Percentiles rank a stretch among this genome's conserved stretches.
Conservation (phyloP, 225 moss, liverwort and hornwort species). For the Marchantia polymorpha region DNA sequence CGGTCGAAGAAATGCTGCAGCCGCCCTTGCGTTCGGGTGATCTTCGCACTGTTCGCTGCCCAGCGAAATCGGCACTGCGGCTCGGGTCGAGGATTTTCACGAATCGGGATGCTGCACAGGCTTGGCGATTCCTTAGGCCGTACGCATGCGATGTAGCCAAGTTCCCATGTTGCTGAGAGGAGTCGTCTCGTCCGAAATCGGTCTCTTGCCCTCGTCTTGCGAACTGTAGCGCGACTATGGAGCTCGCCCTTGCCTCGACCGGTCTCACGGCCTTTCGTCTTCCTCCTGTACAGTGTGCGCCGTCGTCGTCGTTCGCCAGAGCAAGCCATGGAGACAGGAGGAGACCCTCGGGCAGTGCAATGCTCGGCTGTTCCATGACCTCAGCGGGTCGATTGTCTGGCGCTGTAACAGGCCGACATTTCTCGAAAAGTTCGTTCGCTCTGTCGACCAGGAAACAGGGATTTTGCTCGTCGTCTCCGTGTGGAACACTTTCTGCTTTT, state of each 20-base stretch:
- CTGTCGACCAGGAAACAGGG: neutral
- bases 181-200: too few species aligned
- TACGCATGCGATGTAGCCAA: too few species aligned
- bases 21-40: too few species aligned
- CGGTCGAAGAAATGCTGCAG: too few species aligned
- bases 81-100: too few species aligned
- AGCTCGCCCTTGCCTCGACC: slow-evolving; percentile 1
- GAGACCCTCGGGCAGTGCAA: neutral
- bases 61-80: too few species aligned
- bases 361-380: neutral
- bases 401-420: neutral
- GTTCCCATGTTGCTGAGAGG: too few species aligned
- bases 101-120: too few species aligned
- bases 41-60: too few species aligned
- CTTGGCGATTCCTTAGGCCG: too few species aligned
- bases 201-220: too few species aligned
- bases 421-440: neutral
- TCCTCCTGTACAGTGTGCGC: neutral
- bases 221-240: neutral
- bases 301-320: neutral
- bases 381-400: neutral
- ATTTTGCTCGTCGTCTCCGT: neutral
- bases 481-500: neutral
- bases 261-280: neutral
- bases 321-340: neutral